Evolutionary conservation across 2,329 filamentous ascomycete species (phyloP), one percentile per base, ranked within the genome.

Genomic region (Alternaria triticimaculans): DNA sequence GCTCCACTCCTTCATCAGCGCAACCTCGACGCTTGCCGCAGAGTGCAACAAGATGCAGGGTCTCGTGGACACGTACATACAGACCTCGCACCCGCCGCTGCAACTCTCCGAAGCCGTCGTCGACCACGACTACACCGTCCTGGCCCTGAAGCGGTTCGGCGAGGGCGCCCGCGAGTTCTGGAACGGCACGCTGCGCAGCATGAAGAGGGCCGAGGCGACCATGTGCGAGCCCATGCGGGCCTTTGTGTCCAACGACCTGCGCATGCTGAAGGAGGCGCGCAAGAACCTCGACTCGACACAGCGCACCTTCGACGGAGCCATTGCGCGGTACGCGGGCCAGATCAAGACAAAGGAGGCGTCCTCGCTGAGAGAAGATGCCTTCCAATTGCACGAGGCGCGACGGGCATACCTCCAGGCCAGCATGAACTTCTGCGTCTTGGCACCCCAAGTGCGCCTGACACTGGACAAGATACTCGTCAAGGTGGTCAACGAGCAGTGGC

Each of bases 291-390:
- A 97, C 63, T 84, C 88, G 50, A 86, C 92, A 0, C 96, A 99
- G 80, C 93, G 93, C 80, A 87, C 88, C 4, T 97, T 94, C 74
- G 96, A 99, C 78, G 87, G 87, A 58, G 89, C 92, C 4, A 87
- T 97, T 62, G 88, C 92, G 21, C 89, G 94, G 62, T 98, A 97
- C 76, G 87, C 94, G 6, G 85, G 87, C 4, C 94, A 97, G 80
- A 92, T 90, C 69, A 98, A 97, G 84, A 90, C 93, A 6, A 99
- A 98, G 81, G 96, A 99, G 80, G 88, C 95, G 0, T 97, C 94
- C 0, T 88, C 94, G 1, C 84, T 99, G 60, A 88, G 96, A 64
- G 96, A 99, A 80, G 96, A 99, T 80, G 96, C 96, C 0, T 99
- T 99, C 75, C 90, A 96, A 77, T 88, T 98, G 41, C 96, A 97